phyloP scores from a whole-genome alignment of 2,329 filamentous ascomycete species.

The Colletotrichum magnum region DNA sequence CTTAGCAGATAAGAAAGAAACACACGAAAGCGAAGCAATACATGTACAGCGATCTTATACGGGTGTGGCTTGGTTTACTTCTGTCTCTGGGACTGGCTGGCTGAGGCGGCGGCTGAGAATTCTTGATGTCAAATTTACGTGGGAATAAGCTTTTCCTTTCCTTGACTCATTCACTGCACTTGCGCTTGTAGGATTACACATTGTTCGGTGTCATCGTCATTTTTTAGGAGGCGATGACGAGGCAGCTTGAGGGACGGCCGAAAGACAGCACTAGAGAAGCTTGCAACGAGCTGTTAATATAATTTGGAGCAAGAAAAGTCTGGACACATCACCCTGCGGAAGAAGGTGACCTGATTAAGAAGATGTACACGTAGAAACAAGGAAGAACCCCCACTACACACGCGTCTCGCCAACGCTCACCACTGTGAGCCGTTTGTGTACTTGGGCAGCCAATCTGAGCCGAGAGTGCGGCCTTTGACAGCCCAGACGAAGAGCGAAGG shows the following conservation, averaged over 20 bases:
- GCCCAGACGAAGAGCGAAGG: slow-evolving; percentile 66
- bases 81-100: slow-evolving; percentile 12
- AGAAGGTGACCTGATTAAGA: slow-evolving; percentile 10
- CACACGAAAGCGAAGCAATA: neutral
- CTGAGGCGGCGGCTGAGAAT: slow-evolving; percentile 22
- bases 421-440: slow-evolving; percentile 65
- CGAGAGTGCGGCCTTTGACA: slow-evolving; percentile 67
- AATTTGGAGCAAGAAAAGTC: neutral
- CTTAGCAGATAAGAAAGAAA: slow-evolving; percentile 57
- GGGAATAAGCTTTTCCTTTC: slow-evolving; percentile 22
- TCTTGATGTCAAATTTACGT: slow-evolving; percentile 15
- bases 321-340: neutral
- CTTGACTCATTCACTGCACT: slow-evolving; percentile 20
- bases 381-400: neutral
- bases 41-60: slow-evolving; percentile 2
- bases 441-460: slow-evolving; percentile 57
- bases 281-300: slow-evolving; percentile 6
- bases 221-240: neutral
- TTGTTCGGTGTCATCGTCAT: slow-evolving; percentile 1
- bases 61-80: neutral
- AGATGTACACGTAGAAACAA: slow-evolving; percentile 22
- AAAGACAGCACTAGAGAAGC: slow-evolving; percentile 4
- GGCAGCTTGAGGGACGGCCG: neutral
- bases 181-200: slow-evolving; percentile 29
- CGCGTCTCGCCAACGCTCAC: slow-evolving; percentile 45